Evolutionary conservation across 2,329 filamentous ascomycete species (phyloP), one percentile per base, ranked within the genome.

Genomic region (Pseudogymnoascus sp.): DNA sequence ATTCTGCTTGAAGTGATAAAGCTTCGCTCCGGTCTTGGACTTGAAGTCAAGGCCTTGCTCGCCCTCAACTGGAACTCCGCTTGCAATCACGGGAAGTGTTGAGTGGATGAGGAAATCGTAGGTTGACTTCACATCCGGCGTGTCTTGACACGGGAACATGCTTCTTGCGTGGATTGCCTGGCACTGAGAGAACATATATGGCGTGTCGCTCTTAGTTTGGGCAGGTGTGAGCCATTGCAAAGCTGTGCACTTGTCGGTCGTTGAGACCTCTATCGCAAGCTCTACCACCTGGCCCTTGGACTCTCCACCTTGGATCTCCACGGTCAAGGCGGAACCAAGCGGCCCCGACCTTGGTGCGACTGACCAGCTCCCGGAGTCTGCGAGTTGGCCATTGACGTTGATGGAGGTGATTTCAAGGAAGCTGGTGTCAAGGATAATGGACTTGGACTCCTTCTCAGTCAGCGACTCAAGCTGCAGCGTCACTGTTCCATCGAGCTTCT

Each of bases 121-220:
- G 1, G 92, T 95, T n/a, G 90, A 92, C 79, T 99, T 99, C 70
- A 97, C 89, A 73, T 97, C 93, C 2, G 94, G 94, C 0, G 94
- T 97, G 72, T 99, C 94, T 78, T 97, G 93, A 76, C 93, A 97
- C 5, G 94, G 94, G 74, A 97, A 96, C 64, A 97, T 84, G 58
- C 92, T 96, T 64, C 94, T 87, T 45, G 90, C 91, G 71, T 97
- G 92, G 71, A 97, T 97, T 61, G 93, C 92, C 79, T 99, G 93
- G 74, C 92, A 96, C 78, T 97, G 94, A 48, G 90, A 95, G 79
- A 97, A 97, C 87, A 97, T 93, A 76, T 97, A 97, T 1, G 93
- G 93, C 75, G 92, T 94, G 79, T 92, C 92, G 82, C 96, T 97
- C 63, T 90, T 91, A 0, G 94, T 97, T 78, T 97, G 94, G 33